These are phyloP conservation scores for Xylariaceae sp. DNA, from an alignment of 2,329 filamentous ascomycete species.

Conservation along the genomic window DNA sequence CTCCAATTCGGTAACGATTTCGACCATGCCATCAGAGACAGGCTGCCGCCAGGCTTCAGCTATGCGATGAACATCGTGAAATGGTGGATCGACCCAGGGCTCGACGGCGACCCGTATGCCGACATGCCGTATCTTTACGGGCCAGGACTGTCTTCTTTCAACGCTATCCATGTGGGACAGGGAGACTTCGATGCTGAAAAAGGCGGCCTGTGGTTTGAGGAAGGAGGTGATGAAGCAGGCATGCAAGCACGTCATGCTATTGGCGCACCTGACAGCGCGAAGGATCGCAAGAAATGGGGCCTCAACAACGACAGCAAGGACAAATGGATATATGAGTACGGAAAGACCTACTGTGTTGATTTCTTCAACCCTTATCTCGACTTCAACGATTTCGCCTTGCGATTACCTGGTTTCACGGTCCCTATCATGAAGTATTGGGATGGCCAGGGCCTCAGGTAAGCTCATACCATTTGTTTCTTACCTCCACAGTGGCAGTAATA, in stretches of 20 bases:
- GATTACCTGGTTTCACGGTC: slow-evolving; percentile 69
- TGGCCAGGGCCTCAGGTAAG: slow-evolving; percentile 71
- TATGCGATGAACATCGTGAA: slow-evolving; percentile 82
- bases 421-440: slow-evolving; percentile 79
- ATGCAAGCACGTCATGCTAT: slow-evolving; percentile 42
- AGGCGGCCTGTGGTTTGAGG: slow-evolving; percentile 58
- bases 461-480: slow-evolving; percentile 32
- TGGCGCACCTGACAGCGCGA: slow-evolving; percentile 52
- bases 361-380: slow-evolving; percentile 94
- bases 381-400: slow-evolving; percentile 70
- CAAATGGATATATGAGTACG: slow-evolving; percentile 55
- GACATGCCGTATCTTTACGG: slow-evolving; percentile 86
- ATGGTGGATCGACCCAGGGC: slow-evolving; percentile 85
- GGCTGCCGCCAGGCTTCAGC: slow-evolving; percentile 80
- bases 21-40: slow-evolving; percentile 82
- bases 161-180: slow-evolving; percentile 66
- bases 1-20: slow-evolving; percentile 96
- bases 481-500: slow-evolving; percentile 16
- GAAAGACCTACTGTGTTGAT: slow-evolving; percentile 51
- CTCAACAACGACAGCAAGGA: slow-evolving; percentile 48
- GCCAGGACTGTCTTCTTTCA: slow-evolving; percentile 76
- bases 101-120: slow-evolving; percentile 87
- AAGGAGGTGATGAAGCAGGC: slow-evolving; percentile 62
- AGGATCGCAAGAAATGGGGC: slow-evolving; percentile 59
- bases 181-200: slow-evolving; percentile 45